Percentiles rank a stretch among this genome's conserved stretches.
These are phyloP conservation scores for Colletotrichum sp. DNA, from an alignment of 2,329 filamentous ascomycete genomes.

Conservation along the genomic window DNA sequence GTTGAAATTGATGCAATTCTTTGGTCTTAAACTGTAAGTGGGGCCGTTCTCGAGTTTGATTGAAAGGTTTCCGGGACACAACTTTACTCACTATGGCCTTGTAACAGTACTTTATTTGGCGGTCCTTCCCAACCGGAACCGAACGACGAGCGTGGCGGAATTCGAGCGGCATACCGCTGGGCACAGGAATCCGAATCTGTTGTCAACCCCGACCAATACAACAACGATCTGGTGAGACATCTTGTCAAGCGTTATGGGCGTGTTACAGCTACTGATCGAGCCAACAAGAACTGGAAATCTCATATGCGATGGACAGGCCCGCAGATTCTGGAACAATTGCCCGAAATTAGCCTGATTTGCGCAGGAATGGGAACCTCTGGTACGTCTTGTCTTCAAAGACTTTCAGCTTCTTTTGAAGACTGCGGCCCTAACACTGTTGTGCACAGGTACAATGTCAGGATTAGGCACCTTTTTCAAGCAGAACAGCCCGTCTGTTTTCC, in stretches of 20 bases:
- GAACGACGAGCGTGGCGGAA: constrained; percentile 56
- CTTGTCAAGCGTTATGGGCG: neutral
- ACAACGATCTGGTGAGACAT: constrained; percentile 46
- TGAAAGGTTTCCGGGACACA: neutral
- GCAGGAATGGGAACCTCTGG: constrained; percentile 63
- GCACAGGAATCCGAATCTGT: constrained; percentile 44
- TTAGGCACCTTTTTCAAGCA: constrained; percentile 55
- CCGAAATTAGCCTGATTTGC: constrained; percentile 61
- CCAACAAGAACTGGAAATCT: constrained; percentile 52
- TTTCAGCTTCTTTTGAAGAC: neutral
- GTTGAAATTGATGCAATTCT: constrained; percentile 61
- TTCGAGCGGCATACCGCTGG: constrained; percentile 48
- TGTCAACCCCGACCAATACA: constrained; percentile 62
- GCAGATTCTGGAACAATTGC: constrained; percentile 61
- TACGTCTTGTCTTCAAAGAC: constrained; percentile 23
- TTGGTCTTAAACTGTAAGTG: constrained; percentile 57
- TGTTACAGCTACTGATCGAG: neutral
- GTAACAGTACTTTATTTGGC: constrained; percentile 55
- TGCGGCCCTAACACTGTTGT: neutral
- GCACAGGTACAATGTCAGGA: constrained; percentile 49
- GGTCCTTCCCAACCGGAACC: constrained; percentile 64
- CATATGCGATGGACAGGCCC: constrained; percentile 65
- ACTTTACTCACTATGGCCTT: neutral
- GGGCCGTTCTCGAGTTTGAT: neutral
- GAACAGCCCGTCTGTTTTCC: constrained; percentile 50